Evolutionary conservation across 2,329 filamentous ascomycete genomes (phyloP).

Genomic region (Fusarium nelsonii): DNA sequence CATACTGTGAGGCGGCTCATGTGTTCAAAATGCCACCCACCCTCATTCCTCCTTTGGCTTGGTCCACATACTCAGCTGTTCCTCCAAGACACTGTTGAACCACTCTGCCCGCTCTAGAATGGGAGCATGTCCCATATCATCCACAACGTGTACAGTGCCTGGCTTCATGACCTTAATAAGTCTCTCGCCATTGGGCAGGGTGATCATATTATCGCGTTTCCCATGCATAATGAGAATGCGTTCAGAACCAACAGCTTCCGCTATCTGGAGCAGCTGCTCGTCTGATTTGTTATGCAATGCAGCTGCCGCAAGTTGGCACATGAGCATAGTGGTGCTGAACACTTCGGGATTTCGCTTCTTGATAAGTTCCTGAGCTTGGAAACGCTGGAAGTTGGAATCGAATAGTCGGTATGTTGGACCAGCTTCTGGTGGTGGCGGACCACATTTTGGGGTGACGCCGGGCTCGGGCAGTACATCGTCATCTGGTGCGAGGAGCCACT

Average conservation of each 20-base stretch:
- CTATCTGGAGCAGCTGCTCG: constrained; percentile 62
- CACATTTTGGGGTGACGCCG: constrained; percentile 56
- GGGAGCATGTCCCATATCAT: constrained; percentile 81
- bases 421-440: constrained; percentile 48
- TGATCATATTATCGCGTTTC: constrained; percentile 81
- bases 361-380: constrained; percentile 80
- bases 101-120: constrained; percentile 77
- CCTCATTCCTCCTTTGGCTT: constrained; percentile 52
- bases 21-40: neutral
- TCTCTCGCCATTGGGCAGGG: constrained; percentile 74
- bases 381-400: constrained; percentile 82
- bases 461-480: constrained; percentile 63
- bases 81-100: constrained; percentile 74
- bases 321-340: constrained; percentile 76
- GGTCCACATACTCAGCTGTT: constrained; percentile 65
- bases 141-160: constrained; percentile 70
- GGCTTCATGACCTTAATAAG: constrained; percentile 75
- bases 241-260: constrained; percentile 75
- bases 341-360: constrained; percentile 73
- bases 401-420: constrained; percentile 66
- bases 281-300: constrained; percentile 85
- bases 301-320: constrained; percentile 82
- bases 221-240: constrained; percentile 85
- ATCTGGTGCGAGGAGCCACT: constrained; percentile 74
- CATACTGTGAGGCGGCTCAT: neutral